Evolutionary conservation across 345 rosid genomes (phyloP).

Genomic region (Rhodomyrtus tomentosa): DNA sequence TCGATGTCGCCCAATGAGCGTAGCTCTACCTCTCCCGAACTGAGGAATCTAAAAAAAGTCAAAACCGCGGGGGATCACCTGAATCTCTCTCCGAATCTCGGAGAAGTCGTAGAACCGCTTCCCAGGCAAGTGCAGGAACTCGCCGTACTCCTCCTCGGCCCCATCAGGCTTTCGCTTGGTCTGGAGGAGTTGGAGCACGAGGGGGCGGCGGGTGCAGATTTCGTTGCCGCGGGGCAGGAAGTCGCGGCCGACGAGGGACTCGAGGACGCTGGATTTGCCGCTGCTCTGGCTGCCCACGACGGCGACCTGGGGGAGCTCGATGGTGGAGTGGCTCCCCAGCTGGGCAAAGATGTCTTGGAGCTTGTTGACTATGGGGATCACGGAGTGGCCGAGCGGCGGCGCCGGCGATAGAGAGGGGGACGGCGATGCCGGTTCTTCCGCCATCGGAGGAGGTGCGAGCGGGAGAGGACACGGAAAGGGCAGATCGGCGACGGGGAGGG

Average conservation of each 20-base stretch:
- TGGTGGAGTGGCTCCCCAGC: slow-evolving; percentile 81
- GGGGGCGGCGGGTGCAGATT: slow-evolving; percentile 95
- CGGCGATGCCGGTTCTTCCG: slow-evolving; percentile 17
- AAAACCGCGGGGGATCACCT: slow-evolving; percentile 24
- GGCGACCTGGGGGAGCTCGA: slow-evolving; percentile 97
- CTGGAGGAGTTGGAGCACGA: slow-evolving; percentile 90
- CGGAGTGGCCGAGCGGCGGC: slow-evolving; percentile 70
- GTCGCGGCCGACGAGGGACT: slow-evolving; percentile 94
- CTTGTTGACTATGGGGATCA: slow-evolving; percentile 91
- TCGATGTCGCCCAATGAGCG: not conserved
- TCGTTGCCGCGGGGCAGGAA: slow-evolving; percentile 89
- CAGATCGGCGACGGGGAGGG: not conserved
- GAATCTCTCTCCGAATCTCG: slow-evolving; percentile 88
- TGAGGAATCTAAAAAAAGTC: not conserved
- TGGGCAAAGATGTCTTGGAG: slow-evolving; percentile 94
- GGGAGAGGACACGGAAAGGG: not conserved
- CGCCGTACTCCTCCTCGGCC: slow-evolving; percentile 84
- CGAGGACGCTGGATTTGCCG: slow-evolving; percentile 97
- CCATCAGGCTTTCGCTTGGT: slow-evolving; percentile 51
- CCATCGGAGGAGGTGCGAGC: slow-evolving; percentile 7
- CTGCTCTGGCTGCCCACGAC: slow-evolving; percentile 99
- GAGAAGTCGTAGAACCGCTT: slow-evolving; percentile 79
- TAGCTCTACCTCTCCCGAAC: not conserved
- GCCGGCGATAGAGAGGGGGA: slow-evolving; percentile 12
- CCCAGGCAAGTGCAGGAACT: slow-evolving; percentile 80